These are phyloP conservation scores for Parachaetomium inaequale DNA, from an alignment of 495 filamentous ascomycete species.

Conservation along the genomic window DNA sequence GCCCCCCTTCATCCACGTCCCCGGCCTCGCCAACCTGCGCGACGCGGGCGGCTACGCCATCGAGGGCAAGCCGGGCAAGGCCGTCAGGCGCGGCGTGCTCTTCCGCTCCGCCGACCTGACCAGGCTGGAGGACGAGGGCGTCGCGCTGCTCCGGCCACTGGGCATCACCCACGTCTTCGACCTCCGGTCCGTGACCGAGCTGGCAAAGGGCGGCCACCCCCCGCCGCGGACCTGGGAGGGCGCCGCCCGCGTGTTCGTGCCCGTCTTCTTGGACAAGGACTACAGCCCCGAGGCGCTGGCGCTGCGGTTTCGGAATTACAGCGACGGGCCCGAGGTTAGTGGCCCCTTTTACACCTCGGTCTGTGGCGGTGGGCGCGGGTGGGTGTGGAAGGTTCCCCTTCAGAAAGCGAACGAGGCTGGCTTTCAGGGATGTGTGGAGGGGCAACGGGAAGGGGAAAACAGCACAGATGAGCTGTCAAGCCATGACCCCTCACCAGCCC, in stretches of 20 bases:
- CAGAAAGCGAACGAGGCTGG: neutral
- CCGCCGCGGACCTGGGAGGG: slow-evolving; percentile 44
- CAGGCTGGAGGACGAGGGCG: slow-evolving; percentile 49
- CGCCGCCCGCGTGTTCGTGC: slow-evolving; percentile 50
- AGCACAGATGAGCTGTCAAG: neutral
- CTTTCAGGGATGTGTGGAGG: neutral
- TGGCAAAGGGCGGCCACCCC: slow-evolving; percentile 32
- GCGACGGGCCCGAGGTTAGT: slow-evolving; percentile 43
- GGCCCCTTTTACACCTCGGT: too few species aligned
- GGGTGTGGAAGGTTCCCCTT: neutral
- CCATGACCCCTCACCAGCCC: neutral
- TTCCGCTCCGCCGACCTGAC: slow-evolving; percentile 59
- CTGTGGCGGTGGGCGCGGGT: too few species aligned
- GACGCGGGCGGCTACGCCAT: slow-evolving; percentile 56
- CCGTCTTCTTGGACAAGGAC: slow-evolving; percentile 58
- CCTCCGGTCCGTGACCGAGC: slow-evolving; percentile 55
- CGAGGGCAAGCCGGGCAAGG: slow-evolving; percentile 27
- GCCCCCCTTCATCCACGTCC: slow-evolving; percentile 51
- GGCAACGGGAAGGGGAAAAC: neutral
- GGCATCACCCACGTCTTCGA: slow-evolving; percentile 63
- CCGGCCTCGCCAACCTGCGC: slow-evolving; percentile 57
- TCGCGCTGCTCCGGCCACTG: slow-evolving; percentile 47
- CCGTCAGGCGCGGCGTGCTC: slow-evolving; percentile 47
- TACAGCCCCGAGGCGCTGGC: slow-evolving; percentile 53
- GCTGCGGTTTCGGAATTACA: slow-evolving; percentile 46